These are phyloP conservation scores for Colletotrichum noveboracense DNA, from an alignment of 2,329 filamentous ascomycete species.

Conservation along the genomic window DNA sequence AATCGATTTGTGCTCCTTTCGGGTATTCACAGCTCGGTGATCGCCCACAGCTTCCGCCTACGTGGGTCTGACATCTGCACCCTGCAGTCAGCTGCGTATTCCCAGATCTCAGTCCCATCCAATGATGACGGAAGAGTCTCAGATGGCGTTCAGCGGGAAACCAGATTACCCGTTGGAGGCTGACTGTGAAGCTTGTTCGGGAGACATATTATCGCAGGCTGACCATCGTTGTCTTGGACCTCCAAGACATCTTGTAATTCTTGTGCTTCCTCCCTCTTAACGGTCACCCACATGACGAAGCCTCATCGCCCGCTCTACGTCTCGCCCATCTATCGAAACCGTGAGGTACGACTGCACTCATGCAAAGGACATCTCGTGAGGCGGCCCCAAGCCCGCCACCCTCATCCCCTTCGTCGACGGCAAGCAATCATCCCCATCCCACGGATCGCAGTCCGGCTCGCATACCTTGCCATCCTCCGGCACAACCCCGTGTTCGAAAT, in stretches of 20 bases:
- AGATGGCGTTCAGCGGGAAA: not conserved
- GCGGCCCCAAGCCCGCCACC: not conserved
- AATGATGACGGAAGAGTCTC: not conserved
- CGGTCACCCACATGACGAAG: not conserved
- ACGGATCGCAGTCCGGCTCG: constrained; percentile 24
- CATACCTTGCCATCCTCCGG: constrained; percentile 28
- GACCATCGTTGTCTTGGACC: not conserved
- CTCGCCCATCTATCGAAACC: not conserved
- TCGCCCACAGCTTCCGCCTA: not conserved
- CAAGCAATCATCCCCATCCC: constrained; percentile 6
- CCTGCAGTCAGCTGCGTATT: not conserved
- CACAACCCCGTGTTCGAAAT: constrained; percentile 33
- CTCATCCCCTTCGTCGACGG: not conserved
- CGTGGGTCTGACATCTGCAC: not conserved
- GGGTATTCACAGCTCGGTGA: not conserved
- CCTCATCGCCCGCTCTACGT: not conserved
- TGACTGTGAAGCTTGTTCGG: not conserved
- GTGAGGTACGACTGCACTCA: not conserved
- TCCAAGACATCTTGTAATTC: not conserved
- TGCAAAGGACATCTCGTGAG: not conserved
- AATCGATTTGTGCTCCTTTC: not conserved
- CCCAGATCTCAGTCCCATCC: not conserved
- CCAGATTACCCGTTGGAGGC: not conserved
- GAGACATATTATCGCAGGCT: not conserved
- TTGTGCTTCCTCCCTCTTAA: not conserved